phyloP scores from a whole-genome alignment of 2,329 filamentous ascomycete species.

The Alternaria novae-zelandiae region DNA sequence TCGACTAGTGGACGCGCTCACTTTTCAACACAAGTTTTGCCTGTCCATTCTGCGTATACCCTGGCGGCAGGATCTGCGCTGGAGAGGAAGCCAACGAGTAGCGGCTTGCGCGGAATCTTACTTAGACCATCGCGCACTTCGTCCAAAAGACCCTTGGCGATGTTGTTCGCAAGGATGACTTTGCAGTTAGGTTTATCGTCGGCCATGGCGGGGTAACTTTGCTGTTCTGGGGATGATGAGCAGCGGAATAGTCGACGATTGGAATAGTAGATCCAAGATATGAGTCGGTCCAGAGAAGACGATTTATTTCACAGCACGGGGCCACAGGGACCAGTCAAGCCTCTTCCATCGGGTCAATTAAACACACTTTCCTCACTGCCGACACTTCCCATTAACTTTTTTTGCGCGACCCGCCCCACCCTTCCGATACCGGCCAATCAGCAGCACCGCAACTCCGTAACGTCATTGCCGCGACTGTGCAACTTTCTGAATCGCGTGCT shows the following conservation, averaged over 20 bases:
- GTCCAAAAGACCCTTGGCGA: slow-evolving; percentile 79
- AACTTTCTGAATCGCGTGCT: slow-evolving; percentile 17
- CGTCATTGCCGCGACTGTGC: slow-evolving; percentile 22
- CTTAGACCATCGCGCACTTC: slow-evolving; percentile 80
- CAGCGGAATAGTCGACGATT: background rate
- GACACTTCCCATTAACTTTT: slow-evolving; percentile 14
- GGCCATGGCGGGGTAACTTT: slow-evolving; percentile 39
- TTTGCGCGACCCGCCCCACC: slow-evolving; percentile 20
- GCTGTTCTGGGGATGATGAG: background rate
- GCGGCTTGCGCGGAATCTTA: slow-evolving; percentile 74
- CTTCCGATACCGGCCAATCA: slow-evolving; percentile 29
- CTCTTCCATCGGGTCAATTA: background rate
- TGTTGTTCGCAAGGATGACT: slow-evolving; percentile 85
- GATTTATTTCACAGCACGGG: background rate
- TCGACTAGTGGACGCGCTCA: slow-evolving; percentile 59
- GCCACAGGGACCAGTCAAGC: background rate
- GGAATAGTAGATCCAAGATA: background rate
- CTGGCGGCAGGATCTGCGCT: slow-evolving; percentile 89
- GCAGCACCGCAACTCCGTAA: slow-evolving; percentile 20
- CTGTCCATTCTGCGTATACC: slow-evolving; percentile 96
- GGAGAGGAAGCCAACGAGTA: slow-evolving; percentile 88
- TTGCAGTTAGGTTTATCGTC: slow-evolving; percentile 71
- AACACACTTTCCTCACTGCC: slow-evolving; percentile 3
- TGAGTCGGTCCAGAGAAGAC: background rate
- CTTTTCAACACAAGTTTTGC: slow-evolving; percentile 96